Base-by-base conservation (phyloP, 2,329 filamentous ascomycete genomes). In the Venturia aucupariae region DNA sequence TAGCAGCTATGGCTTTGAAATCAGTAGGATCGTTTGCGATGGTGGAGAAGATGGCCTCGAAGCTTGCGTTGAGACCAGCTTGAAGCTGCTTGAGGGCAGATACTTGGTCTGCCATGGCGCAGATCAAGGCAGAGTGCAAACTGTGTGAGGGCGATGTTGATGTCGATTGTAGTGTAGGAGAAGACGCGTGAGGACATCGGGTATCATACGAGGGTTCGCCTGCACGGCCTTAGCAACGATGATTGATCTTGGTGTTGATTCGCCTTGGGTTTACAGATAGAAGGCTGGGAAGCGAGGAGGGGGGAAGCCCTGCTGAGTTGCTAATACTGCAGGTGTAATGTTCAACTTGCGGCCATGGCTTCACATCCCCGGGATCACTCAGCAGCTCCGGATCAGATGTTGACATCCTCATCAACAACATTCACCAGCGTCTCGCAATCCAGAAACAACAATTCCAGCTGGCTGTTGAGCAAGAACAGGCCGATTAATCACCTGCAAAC, bases 21-120 rank as follows among this genome's bases (percentile, higher is more conserved):
- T 62, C 54, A 24, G 32, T 62, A 24, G 41, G 41, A 38, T 62
- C 46, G n/a, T 42, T 24, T 35, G 59, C 62, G n/a, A 41, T 59
- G 32, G 35, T 38, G 35, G 32, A 27, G 35, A 55, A 38, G n/a
- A 39, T 38, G 19, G 62, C 15, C 22, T 59, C 48, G 48, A 63
- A 55, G 46, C 44, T 55, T 44, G 62, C 46, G 55, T 63, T 63
- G 15, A 63, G 62, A 27, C 46, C 51, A 27, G 46, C 51, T 39
- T 63, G 62, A 27, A 63, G 62, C 62, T 63, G 60, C 41, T 62
- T 62, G 42, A 62, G 60, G 10, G 41, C 22, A 10, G 24, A 24
- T 39, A 62, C 51, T 15, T 51, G 42, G 60, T 62, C 44, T n/a
- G 22, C 42, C 60, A 62, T 62, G 24, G 27, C 15, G 10, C 6